Conservation (phyloP, 257 asterid genomes). For the Mitragyna speciosa region DNA sequence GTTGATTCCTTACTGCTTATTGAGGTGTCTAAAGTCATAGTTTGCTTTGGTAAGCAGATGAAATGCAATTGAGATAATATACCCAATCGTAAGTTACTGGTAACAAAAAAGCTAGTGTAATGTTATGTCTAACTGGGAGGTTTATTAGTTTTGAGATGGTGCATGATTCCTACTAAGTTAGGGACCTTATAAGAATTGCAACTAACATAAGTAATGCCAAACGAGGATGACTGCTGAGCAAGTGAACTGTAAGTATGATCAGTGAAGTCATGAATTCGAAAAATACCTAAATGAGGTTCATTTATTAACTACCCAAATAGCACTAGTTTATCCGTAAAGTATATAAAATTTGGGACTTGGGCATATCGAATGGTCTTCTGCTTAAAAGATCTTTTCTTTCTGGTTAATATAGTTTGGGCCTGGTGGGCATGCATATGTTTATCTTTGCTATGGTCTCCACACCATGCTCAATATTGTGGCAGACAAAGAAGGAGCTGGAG, state of each 20-base stretch:
- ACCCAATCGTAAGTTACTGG: not conserved
- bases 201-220: not conserved
- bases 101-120: not conserved
- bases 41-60: not conserved
- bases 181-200: not conserved
- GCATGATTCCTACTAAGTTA: not conserved
- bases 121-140: not conserved
- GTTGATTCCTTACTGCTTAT: not conserved
- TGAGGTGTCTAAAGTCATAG: too few species aligned
- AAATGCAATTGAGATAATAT: not conserved
- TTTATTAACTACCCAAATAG: not conserved
- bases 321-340: not conserved
- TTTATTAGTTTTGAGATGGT: not conserved
- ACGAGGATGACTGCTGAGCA: not conserved
- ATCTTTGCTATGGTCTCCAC: conserved; percentile 91
- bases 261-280: not conserved
- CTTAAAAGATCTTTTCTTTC: not conserved
- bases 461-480: conserved; percentile 93
- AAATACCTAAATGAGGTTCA: too few species aligned
- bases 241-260: not conserved
- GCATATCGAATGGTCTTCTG: not conserved
- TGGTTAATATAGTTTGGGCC: conserved; percentile 64
- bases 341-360: not conserved
- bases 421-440: conserved; percentile 91
- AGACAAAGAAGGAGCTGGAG: conserved; percentile 83